Evolutionary conservation across 495 filamentous ascomycete genomes (phyloP), one percentile per base, ranked within the genome.

Genomic region (Xylaria bambusicola): DNA sequence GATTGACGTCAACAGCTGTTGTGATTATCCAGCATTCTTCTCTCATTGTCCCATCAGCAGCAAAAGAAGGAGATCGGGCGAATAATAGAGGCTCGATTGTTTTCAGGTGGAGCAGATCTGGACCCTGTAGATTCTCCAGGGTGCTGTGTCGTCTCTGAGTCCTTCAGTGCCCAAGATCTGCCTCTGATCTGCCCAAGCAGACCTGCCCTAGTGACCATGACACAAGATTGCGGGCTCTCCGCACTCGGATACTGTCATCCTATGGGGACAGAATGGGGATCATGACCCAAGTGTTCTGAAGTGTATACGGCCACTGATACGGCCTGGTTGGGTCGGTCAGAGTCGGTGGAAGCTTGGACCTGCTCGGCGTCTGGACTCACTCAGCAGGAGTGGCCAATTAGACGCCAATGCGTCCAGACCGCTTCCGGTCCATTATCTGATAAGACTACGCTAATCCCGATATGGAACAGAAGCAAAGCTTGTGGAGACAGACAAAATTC

Each of bases 401-500:
- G 6, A 38, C 0, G 0, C 9, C 6, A 7, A n/a, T 9, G 38
- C 58, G 24, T 58, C 52, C 24, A 57, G 21, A 15, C 38, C 46
- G 55, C 31, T 65, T 58, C 67, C 67, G 67, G 55, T 33, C 40
- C 24, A 70, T 70, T 70, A 44, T 70, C 65, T 67, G 45, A 62
- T 26, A 33, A 49, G 35, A n/a, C 2, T 1, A 29, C 3, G 18
- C 60, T 62, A 66, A 17, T 35, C 54, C 57, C 36, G 15, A 63
- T 59, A 17, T 23, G 33, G 65, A 36, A 38, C 54, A 52, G 12
- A 12, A 10, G 12, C 41, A 9, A 26, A 31, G 33, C 23, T 44
- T 23, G 6, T n/a, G 40, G 51, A 21, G 12, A 52, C 26, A 52
- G 62, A 44, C 62, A n/a, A n/a, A n/a, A n/a, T n/a, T n/a, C n/a